phyloP scores from a whole-genome alignment of 2,329 filamentous ascomycete genomes.

The Fusarium sp. region DNA sequence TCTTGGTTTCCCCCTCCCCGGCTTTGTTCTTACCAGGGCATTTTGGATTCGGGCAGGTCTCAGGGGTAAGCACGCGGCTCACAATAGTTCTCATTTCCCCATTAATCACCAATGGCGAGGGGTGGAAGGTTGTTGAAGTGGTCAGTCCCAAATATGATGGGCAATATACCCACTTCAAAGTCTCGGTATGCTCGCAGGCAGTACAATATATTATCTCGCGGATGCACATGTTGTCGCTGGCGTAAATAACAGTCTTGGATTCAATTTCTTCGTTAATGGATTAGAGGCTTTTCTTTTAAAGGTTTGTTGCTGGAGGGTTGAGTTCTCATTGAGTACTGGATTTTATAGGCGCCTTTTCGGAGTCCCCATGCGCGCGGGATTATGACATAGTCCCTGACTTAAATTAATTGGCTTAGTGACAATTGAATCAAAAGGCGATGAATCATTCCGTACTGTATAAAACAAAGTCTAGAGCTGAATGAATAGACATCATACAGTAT shows the following conservation, averaged over 20 bases:
- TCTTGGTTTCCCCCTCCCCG: neutral
- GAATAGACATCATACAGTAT: too few species aligned
- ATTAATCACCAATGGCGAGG: neutral
- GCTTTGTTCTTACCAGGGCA: neutral
- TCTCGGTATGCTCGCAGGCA: neutral
- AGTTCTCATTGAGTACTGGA: neutral
- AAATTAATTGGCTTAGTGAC: rapidly evolving
- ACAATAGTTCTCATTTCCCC: neutral
- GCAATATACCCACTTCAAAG: neutral
- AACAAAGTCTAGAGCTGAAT: rapidly evolving
- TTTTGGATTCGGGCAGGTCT: neutral
- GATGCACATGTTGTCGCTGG: neutral
- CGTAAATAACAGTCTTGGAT: rapidly evolving
- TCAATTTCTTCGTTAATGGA: rapidly evolving
- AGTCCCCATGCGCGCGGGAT: rapidly evolving
- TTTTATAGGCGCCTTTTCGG: neutral
- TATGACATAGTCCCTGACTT: rapidly evolving
- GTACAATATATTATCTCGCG: neutral
- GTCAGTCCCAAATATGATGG: neutral
- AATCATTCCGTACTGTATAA: rapidly evolving
- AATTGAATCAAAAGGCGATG: rapidly evolving
- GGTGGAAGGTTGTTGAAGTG: neutral
- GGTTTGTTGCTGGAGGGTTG: rapidly evolving
- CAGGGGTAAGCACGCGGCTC: neutral
- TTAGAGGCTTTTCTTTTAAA: rapidly evolving